Conservation (phyloP, 768 basidiomycete genomes). For the Termitomyces sp. region DNA sequence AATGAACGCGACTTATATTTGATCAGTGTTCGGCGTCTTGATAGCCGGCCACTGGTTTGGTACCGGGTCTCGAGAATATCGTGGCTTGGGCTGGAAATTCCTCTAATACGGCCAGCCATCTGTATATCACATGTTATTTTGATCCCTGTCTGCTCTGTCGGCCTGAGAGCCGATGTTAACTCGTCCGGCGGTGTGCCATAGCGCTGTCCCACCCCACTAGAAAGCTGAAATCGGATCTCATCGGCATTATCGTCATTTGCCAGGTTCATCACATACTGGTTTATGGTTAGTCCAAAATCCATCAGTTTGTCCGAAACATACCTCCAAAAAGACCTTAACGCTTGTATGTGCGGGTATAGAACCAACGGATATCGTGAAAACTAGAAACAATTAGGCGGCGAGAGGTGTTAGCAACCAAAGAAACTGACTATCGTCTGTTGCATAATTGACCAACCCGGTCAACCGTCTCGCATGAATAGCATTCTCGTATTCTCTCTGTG, state of each 20-base stretch:
- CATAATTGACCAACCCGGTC: constrained; percentile 46
- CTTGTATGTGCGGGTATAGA: constrained; percentile 41
- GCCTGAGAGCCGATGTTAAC: constrained; percentile 28
- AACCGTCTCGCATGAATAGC: constrained; percentile 37
- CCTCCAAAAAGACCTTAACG: constrained; percentile 40
- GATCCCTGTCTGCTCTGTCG: constrained; percentile 31
- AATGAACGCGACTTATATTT: constrained; percentile 37
- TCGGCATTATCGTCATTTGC: constrained; percentile 46
- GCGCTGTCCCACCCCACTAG: constrained; percentile 45
- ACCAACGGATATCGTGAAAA: constrained; percentile 58
- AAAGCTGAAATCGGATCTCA: constrained; percentile 52
- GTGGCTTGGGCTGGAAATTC: constrained; percentile 46
- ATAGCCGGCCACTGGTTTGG: constrained; percentile 31
- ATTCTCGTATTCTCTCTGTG: constrained; percentile 35
- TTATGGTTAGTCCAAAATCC: not conserved
- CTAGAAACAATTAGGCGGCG: constrained; percentile 24
- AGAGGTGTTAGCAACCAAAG: not conserved
- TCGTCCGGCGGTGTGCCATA: constrained; percentile 46
- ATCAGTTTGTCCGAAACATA: constrained; percentile 22
- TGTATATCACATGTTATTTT: constrained; percentile 44
- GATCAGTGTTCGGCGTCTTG: constrained; percentile 38
- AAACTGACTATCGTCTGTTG: constrained; percentile 48
- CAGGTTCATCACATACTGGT: constrained; percentile 52
- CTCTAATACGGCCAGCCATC: constrained; percentile 41
- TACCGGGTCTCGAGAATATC: constrained; percentile 31